Evolutionary conservation across 2,329 filamentous ascomycete genomes (phyloP).

Genomic region (Sporothrix inflata): DNA sequence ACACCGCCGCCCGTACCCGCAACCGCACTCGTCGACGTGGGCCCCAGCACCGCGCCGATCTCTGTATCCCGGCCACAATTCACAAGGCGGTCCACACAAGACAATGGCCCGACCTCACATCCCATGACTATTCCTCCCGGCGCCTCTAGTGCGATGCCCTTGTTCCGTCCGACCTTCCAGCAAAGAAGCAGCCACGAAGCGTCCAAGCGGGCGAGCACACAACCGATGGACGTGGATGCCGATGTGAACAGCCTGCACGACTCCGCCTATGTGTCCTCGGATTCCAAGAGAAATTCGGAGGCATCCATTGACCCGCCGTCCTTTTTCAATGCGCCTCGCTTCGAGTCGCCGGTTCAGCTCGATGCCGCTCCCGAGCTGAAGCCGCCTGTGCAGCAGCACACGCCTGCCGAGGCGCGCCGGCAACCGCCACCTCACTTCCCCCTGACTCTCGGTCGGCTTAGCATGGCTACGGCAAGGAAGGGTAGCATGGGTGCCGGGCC

Average conservation of each 20-base stretch:
- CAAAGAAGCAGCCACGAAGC: conserved; percentile 9
- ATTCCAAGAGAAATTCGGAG: conserved; percentile 58
- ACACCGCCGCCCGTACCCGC: neutral
- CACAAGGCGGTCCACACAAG: conserved; percentile 52
- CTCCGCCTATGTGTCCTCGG: conserved; percentile 58
- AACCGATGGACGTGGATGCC: conserved; percentile 52
- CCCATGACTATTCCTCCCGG: conserved; percentile 26
- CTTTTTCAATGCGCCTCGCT: conserved; percentile 49
- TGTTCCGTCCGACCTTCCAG: neutral
- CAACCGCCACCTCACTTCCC: conserved; percentile 56
- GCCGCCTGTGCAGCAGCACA: conserved; percentile 36
- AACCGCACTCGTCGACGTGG: neutral
- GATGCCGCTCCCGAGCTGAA: conserved; percentile 45
- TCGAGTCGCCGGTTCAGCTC: conserved; percentile 51
- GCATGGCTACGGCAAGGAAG: conserved; percentile 39
- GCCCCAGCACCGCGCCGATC: neutral
- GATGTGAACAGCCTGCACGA: conserved; percentile 53
- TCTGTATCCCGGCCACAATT: conserved; percentile 14
- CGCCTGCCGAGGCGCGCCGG: conserved; percentile 52
- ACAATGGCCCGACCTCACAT: conserved; percentile 49
- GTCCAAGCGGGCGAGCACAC: conserved; percentile 24
- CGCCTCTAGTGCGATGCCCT: neutral
- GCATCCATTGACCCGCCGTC: conserved; percentile 49
- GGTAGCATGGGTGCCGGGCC: neutral
- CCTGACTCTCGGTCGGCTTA: conserved; percentile 53